A percentile compares a stretch with the other conserved stretches of the same genome.
phyloP scores from a whole-genome alignment of 2,329 filamentous ascomycete genomes.

The Clathrospora elynae region DNA sequence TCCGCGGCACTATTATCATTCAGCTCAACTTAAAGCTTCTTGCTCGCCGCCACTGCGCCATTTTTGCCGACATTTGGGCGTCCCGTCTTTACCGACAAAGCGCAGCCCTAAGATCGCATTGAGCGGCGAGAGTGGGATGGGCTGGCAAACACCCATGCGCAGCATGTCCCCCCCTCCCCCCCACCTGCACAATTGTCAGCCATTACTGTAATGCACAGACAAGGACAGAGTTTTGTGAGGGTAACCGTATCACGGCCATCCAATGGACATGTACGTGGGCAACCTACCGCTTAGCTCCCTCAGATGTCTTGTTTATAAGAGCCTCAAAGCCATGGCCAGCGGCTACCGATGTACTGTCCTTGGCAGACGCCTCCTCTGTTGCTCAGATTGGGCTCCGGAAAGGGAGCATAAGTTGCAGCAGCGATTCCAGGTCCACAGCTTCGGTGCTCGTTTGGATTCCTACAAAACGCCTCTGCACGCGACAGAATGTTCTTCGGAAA shows the following conservation, averaged over 20 bases:
- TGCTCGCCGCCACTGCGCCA: conserved; percentile 19
- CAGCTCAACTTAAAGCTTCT: not conserved
- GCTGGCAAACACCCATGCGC: conserved; percentile 17
- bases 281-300: conserved; percentile 11
- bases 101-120: conserved; percentile 15
- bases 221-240: conserved; percentile 27
- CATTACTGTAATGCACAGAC: conserved; percentile 23
- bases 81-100: conserved; percentile 16
- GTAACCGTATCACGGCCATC: conserved; percentile 42
- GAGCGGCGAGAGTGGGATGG: conserved; percentile 22
- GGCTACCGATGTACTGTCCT: conserved; percentile 15
- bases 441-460: conserved; percentile 19
- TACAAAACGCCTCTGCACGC: conserved; percentile 29
- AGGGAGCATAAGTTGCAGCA: conserved; percentile 22
- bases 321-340: conserved; percentile 34
- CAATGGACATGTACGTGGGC: conserved; percentile 14
- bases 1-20: not conserved
- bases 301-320: conserved; percentile 10
- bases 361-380: conserved; percentile 21
- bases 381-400: conserved; percentile 14
- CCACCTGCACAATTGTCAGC: conserved; percentile 26
- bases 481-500: conserved; percentile 24
- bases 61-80: conserved; percentile 14
- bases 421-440: conserved; percentile 19
- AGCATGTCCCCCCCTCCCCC: conserved; percentile 17